Evolutionary conservation across 306 rosid species (phyloP), one percentile per base, ranked within the genome.

Genomic region (Canavalia ensiformis): DNA sequence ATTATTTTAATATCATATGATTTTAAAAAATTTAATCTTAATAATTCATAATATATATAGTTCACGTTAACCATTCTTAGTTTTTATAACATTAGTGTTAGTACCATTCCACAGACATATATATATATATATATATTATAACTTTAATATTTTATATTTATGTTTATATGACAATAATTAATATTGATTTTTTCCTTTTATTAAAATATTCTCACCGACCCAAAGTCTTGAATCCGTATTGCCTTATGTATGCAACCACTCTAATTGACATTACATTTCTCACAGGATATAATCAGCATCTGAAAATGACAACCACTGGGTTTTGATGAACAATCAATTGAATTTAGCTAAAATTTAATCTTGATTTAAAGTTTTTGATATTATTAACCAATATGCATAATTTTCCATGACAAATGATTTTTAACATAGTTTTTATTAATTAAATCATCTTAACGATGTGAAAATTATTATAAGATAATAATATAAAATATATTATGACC

Each of bases 241-340:
- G 57, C 6, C 29, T 13, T 52, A 42, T 42, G 18, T n/a, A 51
- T 13, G 58, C 56, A 72, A 34, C 72, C 72, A 73, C 81, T 75
- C 78, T 68, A 69, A 11, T 75, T 68, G 60, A 75, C 77, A 58
- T 49, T 63, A 46, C 73, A 12, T 72, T 78, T 59, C 55, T 50
- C 51, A 59, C 34, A 30, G 30, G 41, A 63, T 51, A 3, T 66
- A 31, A 68, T 33, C 25, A 34, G 7, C 63, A 69, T 70, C 45
- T 80, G 78, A 80, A 80, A 59, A 59, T 7, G 78, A 80, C 78
- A 60, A 37, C 35, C 55, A 62, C 30, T 31, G 28, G 35, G 1
- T 58, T 69, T 68, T 39, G 42, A 49, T 45, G 54, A 30, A 58
- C 11, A 42, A 44, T 11, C 12, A 44, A 44, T 11, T 10, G 25